Conservation (phyloP, 192 early-diverging fungal genomes). For the Podila minutissima region DNA sequence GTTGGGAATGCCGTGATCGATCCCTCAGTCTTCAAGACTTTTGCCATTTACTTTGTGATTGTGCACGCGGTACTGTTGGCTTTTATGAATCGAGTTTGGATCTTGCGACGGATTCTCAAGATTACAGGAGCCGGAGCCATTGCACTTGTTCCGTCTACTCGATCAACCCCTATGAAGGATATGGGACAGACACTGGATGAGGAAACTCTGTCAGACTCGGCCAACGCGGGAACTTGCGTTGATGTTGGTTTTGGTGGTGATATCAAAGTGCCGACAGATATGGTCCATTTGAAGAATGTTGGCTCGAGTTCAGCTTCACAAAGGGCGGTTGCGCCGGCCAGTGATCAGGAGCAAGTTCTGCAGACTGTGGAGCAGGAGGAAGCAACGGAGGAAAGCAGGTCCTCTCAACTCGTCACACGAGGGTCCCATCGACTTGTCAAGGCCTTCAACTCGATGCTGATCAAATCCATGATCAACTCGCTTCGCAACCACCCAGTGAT, state of each 20-base stretch:
- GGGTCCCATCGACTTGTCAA: slow-evolving; percentile 11
- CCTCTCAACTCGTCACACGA: slow-evolving; percentile 12
- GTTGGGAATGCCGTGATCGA: slow-evolving; percentile 56
- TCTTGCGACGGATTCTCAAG: slow-evolving; percentile 42
- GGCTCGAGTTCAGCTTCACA: neutral
- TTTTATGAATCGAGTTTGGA: slow-evolving; percentile 53
- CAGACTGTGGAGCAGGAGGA: slow-evolving; percentile 5
- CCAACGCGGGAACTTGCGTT: neutral
- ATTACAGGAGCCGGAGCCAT: slow-evolving; percentile 9
- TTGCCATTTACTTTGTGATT: slow-evolving; percentile 59
- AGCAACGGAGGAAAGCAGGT: neutral
- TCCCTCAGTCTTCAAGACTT: slow-evolving; percentile 58
- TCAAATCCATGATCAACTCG: slow-evolving; percentile 43
- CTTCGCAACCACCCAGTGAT: slow-evolving; percentile 55
- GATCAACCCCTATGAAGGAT: slow-evolving; percentile 7
- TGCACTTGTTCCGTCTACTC: slow-evolving; percentile 5
- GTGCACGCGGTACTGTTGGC: slow-evolving; percentile 51
- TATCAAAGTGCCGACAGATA: slow-evolving; percentile 3
- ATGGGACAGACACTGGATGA: slow-evolving; percentile 3
- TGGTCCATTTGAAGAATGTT: slow-evolving; percentile 1
- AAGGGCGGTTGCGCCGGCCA: neutral
- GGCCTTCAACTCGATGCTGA: slow-evolving; percentile 11
- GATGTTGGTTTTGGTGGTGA: slow-evolving; percentile 6
- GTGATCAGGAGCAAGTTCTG: neutral
- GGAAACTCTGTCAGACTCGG: slow-evolving; percentile 2